Percentiles rank a stretch among this genome's conserved stretches.
Conservation (phyloP, 495 filamentous ascomycete species). For the Apodospora peruviana region DNA sequence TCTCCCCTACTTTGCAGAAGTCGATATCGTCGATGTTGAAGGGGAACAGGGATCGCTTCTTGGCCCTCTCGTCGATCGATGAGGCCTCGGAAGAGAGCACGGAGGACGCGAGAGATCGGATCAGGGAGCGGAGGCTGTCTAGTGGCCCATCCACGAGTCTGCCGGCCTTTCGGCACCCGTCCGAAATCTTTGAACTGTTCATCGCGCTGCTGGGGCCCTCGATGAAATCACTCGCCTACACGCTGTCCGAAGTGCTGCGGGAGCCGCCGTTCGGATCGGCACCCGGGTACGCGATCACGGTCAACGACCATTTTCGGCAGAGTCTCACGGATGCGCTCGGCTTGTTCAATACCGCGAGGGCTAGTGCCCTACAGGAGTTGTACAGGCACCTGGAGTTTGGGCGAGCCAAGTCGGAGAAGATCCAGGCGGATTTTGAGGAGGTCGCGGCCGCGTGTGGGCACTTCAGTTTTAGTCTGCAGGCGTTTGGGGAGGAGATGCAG, state of each 20-base stretch:
- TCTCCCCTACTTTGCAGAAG: conserved; percentile 27
- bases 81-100: conserved; percentile 60
- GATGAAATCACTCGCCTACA: conserved; percentile 92
- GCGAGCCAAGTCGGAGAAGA: conserved; percentile 55
- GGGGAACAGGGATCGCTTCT: conserved; percentile 21
- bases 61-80: conserved; percentile 55
- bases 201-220: conserved; percentile 83
- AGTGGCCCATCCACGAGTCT: conserved; percentile 8
- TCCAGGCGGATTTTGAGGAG: conserved; percentile 94
- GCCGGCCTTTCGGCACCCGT: conserved; percentile 46
- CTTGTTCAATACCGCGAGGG: conserved; percentile 68
- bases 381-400: conserved; percentile 72
- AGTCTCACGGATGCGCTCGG: conserved; percentile 75
- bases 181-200: conserved; percentile 83
- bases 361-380: conserved; percentile 66
- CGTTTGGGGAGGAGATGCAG: conserved; percentile 85
- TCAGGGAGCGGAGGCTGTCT: conserved; percentile 1
- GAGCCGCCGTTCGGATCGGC: conserved; percentile 73
- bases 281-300: conserved; percentile 58
- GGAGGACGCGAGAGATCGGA: conserved; percentile 33
- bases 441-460: conserved; percentile 93
- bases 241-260: conserved; percentile 78
- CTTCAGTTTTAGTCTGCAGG: conserved; percentile 82
- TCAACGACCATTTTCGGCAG: conserved; percentile 70
- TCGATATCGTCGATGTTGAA: conserved; percentile 27